phyloP scores from a whole-genome alignment of 2,329 filamentous ascomycete species.

The Sporothrix euskadiensis region DNA sequence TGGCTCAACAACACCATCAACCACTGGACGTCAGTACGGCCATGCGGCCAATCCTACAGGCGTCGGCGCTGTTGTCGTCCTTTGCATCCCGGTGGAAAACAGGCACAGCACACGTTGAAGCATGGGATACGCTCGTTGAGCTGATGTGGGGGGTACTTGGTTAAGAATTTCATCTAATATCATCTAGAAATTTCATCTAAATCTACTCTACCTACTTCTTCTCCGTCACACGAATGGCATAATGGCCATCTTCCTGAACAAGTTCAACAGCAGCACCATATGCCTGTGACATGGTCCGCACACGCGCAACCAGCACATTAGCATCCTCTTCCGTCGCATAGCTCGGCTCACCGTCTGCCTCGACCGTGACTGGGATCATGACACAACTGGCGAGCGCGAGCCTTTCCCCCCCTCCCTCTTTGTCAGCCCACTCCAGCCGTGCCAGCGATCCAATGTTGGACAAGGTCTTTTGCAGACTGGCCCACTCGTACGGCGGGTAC shows the following conservation, averaged over 20 bases:
- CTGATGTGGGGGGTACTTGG: background rate
- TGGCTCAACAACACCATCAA: background rate
- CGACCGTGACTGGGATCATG: background rate
- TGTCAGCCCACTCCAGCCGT: background rate
- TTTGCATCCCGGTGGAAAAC: background rate
- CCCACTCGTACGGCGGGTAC: conserved; percentile 19
- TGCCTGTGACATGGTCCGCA: conserved; percentile 1
- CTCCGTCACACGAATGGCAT: background rate
- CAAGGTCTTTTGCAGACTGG: conserved; percentile 12
- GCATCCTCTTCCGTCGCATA: background rate
- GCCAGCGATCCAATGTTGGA: conserved; percentile 18
- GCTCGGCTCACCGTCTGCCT: background rate
- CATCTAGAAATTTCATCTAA: background rate
- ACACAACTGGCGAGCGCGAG: background rate
- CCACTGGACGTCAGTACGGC: background rate
- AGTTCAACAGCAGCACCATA: background rate
- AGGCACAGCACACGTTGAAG: background rate
- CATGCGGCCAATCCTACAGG: conserved; percentile 7
- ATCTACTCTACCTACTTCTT: background rate
- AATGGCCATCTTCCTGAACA: background rate
- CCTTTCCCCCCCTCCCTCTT: background rate
- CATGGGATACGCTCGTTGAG: conserved; percentile 6
- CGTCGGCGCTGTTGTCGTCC: background rate
- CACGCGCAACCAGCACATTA: background rate
- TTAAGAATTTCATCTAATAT: background rate